Evolutionary conservation across 805 yeast genomes (phyloP).

Genomic region (Cyberlindnera misumaiensis): DNA sequence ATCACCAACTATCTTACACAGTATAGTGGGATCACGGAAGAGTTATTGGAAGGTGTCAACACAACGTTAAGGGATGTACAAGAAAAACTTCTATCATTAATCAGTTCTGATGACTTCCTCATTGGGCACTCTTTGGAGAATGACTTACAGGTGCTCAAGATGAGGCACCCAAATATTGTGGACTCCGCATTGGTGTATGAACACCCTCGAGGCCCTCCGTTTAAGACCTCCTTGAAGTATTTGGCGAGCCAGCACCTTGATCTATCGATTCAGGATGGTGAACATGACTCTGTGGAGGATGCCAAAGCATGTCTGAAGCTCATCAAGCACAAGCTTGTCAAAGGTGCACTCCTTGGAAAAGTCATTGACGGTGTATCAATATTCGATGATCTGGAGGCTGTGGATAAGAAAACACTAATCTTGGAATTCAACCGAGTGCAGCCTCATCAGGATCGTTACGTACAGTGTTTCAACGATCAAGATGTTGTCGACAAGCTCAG

Average conservation of each 20-base stretch:
- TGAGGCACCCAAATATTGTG: slow-evolving; percentile 67
- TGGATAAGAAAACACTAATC: slow-evolving; percentile 25
- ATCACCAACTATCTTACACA: slow-evolving; percentile 77
- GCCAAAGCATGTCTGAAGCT: slow-evolving; percentile 74
- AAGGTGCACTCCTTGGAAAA: slow-evolving; percentile 64
- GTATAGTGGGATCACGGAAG: slow-evolving; percentile 84
- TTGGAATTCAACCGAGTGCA: slow-evolving; percentile 28
- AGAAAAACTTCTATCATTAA: slow-evolving; percentile 36
- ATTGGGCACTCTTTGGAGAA: slow-evolving; percentile 89
- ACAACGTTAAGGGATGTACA: slow-evolving; percentile 68
- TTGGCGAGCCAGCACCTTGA: slow-evolving; percentile 52
- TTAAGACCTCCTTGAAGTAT: slow-evolving; percentile 69
- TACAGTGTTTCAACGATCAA: slow-evolving; percentile 51
- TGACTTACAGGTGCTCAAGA: slow-evolving; percentile 63
- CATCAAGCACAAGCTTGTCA: slow-evolving; percentile 57
- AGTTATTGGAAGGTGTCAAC: slow-evolving; percentile 51
- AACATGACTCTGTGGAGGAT: slow-evolving; percentile 84
- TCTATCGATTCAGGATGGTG: slow-evolving; percentile 60
- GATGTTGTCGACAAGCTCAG: slow-evolving; percentile 42
- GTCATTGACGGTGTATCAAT: slow-evolving; percentile 35
- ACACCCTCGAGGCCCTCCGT: slow-evolving; percentile 79
- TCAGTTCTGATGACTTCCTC: slow-evolving; percentile 55
- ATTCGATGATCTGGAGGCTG: slow-evolving; percentile 31
- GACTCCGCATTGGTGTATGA: slow-evolving; percentile 78
- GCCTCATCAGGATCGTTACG: slow-evolving; percentile 20